Evolutionary conservation across 306 rosid genomes (phyloP).

Genomic region (Lablab purpureus): DNA sequence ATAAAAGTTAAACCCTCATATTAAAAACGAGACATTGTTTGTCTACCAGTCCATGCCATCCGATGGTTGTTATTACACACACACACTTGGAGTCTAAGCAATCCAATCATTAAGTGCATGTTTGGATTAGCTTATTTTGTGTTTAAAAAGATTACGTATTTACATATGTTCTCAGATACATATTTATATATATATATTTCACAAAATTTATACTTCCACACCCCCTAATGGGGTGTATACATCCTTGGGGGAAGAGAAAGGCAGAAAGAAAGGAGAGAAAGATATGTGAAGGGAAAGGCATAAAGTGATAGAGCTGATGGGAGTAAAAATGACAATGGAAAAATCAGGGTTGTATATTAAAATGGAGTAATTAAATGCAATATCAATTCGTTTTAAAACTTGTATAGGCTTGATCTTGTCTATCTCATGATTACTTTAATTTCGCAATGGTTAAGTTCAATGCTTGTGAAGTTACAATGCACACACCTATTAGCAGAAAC

Average conservation of each 20-base stretch:
- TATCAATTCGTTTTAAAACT: not conserved
- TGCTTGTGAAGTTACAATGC: conserved; percentile 14
- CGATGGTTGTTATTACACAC: not conserved
- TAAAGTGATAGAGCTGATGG: not conserved
- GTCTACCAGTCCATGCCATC: conserved; percentile 22
- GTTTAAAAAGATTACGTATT: conserved; percentile 5
- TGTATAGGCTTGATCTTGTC: not conserved
- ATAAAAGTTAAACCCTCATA: conserved; percentile 32
- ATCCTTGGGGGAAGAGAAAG: not conserved
- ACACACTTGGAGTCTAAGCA: not conserved
- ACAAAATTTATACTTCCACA: not conserved
- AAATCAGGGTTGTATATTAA: conserved; percentile 6
- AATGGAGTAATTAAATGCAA: conserved; percentile 33
- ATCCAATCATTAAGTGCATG: conserved; percentile 18
- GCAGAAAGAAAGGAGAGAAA: not conserved
- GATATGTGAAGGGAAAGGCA: not conserved
- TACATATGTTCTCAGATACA: conserved; percentile 1
- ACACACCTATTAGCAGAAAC: not conserved
- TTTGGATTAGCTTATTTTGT: conserved; percentile 11
- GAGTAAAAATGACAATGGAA: not conserved
- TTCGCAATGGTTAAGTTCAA: conserved; percentile 1
- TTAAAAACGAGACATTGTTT: conserved; percentile 26
- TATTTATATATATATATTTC: not conserved
- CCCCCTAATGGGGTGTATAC: not conserved
- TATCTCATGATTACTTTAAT: conserved; percentile 14